These are phyloP conservation scores for Mycena venus DNA, from an alignment of 768 basidiomycete species.

Conservation along the genomic window DNA sequence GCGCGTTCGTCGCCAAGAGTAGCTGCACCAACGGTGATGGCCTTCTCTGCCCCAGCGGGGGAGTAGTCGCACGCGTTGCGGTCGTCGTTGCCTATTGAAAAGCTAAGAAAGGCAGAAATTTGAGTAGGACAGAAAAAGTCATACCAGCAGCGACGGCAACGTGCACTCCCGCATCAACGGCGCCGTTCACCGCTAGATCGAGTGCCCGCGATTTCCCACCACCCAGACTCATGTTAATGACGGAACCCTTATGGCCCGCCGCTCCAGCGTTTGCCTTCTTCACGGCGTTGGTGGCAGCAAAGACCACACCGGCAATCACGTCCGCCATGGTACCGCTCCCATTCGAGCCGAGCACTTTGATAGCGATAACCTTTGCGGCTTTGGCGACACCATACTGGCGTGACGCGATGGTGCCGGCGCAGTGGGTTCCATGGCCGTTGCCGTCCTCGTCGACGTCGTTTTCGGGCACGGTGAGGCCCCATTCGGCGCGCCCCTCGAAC, in stretches of 20 bases:
- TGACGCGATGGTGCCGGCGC: constrained; percentile 97
- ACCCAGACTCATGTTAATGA: constrained; percentile 97
- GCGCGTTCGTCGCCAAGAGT: constrained; percentile 86
- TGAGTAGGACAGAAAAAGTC: constrained; percentile 40
- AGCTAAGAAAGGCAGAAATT: neutral
- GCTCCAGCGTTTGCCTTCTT: constrained; percentile 80
- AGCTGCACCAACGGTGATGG: constrained; percentile 95
- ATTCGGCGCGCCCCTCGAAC: constrained; percentile 89
- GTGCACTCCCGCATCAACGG: constrained; percentile 88
- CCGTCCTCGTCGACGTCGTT: constrained; percentile 91
- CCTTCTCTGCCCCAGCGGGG: constrained; percentile 89
- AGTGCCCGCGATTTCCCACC: constrained; percentile 92
- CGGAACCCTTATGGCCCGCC: constrained; percentile 92
- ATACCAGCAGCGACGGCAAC: constrained; percentile 96
- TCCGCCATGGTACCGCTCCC: constrained; percentile 97
- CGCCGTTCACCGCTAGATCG: constrained; percentile 87
- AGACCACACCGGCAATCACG: constrained; percentile 90
- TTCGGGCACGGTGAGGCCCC: constrained; percentile 93
- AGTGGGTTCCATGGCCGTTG: constrained; percentile 97
- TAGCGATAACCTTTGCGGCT: constrained; percentile 88
- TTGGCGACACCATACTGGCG: constrained; percentile 96
- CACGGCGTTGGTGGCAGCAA: constrained; percentile 71
- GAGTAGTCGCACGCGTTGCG: constrained; percentile 94
- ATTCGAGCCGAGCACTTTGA: constrained; percentile 95
- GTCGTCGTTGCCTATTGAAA: constrained; percentile 78